Conservation (phyloP, 2,329 filamentous ascomycete species). For the Cryphonectria parasitica region DNA sequence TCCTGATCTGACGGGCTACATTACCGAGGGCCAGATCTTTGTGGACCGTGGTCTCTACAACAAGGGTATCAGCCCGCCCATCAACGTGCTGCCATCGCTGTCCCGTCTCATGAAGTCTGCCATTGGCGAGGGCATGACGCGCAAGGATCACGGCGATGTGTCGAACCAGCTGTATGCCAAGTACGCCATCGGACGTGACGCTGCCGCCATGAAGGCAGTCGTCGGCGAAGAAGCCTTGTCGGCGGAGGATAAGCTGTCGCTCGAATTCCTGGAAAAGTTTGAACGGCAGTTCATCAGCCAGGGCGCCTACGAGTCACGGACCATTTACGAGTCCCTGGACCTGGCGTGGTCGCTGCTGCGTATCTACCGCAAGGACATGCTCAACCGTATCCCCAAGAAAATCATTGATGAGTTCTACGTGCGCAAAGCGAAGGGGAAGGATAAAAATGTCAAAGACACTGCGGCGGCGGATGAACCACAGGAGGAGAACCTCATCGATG, state of each 20-base stretch:
- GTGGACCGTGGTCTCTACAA: conserved; percentile 92
- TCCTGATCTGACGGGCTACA: conserved; percentile 97
- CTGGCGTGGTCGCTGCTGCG: conserved; percentile 94
- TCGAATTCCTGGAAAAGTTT: conserved; percentile 98
- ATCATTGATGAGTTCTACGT: conserved; percentile 83
- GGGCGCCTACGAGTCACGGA: conserved; percentile 87
- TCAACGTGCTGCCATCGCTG: conserved; percentile 96
- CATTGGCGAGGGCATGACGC: conserved; percentile 95
- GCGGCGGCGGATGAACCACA: conserved; percentile 20
- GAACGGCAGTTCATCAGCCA: conserved; percentile 94
- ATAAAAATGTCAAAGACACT: conserved; percentile 42
- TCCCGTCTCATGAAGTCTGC: conserved; percentile 99
- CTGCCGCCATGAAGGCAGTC: conserved; percentile 98
- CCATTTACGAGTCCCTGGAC: conserved; percentile 91
- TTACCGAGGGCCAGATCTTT: conserved; percentile 98
- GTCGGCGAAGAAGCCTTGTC: conserved; percentile 97
- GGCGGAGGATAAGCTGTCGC: conserved; percentile 94
- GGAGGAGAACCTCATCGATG: conserved; percentile 44
- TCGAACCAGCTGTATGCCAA: conserved; percentile 99
- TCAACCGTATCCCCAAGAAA: conserved; percentile 91
- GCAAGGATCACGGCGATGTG: conserved; percentile 96
- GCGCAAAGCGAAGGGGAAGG: conserved; percentile 66
- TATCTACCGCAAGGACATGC: conserved; percentile 96
- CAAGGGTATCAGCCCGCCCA: conserved; percentile 97
- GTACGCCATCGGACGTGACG: conserved; percentile 98